These are phyloP conservation scores for Neofusicoccum laricinum DNA, from an alignment of 2,329 filamentous ascomycete genomes.

Conservation along the genomic window DNA sequence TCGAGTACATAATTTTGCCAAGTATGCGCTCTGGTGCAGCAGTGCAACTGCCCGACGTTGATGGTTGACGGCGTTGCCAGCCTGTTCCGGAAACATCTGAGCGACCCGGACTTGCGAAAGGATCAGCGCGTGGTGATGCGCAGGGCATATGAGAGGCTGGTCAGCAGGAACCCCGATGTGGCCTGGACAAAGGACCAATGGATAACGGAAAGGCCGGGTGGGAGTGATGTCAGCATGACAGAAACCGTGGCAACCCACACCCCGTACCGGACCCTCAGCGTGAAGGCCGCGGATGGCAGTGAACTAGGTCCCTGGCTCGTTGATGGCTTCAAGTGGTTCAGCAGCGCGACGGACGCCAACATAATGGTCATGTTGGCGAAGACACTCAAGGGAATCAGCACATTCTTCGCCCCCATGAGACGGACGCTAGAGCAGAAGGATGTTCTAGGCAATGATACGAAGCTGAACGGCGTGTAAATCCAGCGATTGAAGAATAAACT, in stretches of 20 bases:
- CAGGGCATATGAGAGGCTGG: slow-evolving; percentile 42
- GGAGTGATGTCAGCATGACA: slow-evolving; percentile 66
- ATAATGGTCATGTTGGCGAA: slow-evolving; percentile 64
- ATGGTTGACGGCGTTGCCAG: slow-evolving; percentile 62
- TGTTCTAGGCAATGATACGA: slow-evolving; percentile 23
- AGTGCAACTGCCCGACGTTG: slow-evolving; percentile 63
- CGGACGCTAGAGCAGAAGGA: slow-evolving; percentile 28
- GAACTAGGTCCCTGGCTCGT: slow-evolving; percentile 59
- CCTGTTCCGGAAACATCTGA: slow-evolving; percentile 18
- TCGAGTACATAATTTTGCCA: slow-evolving; percentile 59
- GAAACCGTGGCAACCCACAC: slow-evolving; percentile 53
- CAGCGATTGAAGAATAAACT: slow-evolving; percentile 71
- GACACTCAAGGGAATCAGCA: slow-evolving; percentile 54
- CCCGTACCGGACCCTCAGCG: no score
- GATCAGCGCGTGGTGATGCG: background rate
- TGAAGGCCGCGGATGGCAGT: slow-evolving; percentile 26
- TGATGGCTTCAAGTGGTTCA: slow-evolving; percentile 71
- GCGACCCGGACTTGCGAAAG: slow-evolving; percentile 17
- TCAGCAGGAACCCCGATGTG: slow-evolving; percentile 47
- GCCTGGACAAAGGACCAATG: slow-evolving; percentile 74
- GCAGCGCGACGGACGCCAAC: slow-evolving; percentile 62
- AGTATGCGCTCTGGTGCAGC: slow-evolving; percentile 57
- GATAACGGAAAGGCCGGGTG: slow-evolving; percentile 65
- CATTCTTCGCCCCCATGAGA: slow-evolving; percentile 65
- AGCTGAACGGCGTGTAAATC: slow-evolving; percentile 66